Evolutionary conservation across 345 rosid genomes (phyloP).

Genomic region (Euclidium syriacum): DNA sequence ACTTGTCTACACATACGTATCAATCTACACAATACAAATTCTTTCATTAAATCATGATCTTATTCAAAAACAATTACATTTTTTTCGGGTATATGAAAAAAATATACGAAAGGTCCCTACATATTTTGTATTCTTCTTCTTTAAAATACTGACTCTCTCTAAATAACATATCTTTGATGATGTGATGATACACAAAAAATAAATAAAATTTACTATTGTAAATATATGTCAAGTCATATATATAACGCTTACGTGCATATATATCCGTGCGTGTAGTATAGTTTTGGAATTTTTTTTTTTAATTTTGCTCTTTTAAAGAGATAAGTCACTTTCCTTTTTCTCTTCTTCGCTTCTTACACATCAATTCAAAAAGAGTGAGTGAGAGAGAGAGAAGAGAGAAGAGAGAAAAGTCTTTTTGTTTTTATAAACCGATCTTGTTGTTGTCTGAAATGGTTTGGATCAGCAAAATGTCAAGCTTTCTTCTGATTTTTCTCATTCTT

Average conservation of each 20-base stretch:
- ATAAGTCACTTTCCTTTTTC: slow-evolving; percentile 11
- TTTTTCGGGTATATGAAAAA: not conserved
- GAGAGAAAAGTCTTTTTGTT: slow-evolving; percentile 19
- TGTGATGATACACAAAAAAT: slow-evolving; percentile 24
- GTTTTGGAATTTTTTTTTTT: slow-evolving; percentile 8
- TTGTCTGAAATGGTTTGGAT: slow-evolving; percentile 31
- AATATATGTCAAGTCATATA: slow-evolving; percentile 21
- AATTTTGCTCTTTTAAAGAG: slow-evolving; percentile 1
- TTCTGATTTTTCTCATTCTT: slow-evolving; percentile 42
- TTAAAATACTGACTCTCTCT: slow-evolving; percentile 15
- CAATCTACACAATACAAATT: slow-evolving; percentile 9
- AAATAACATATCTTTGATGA: slow-evolving; percentile 17
- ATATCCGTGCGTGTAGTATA: slow-evolving; percentile 18
- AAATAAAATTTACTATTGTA: not conserved
- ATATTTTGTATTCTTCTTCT: slow-evolving; percentile 22
- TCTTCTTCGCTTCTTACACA: slow-evolving; percentile 18
- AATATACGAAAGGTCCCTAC: slow-evolving; percentile 6
- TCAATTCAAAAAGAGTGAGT: not conserved
- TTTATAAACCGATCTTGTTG: slow-evolving; percentile 12
- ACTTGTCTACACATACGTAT: slow-evolving; percentile 10
- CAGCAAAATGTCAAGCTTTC: slow-evolving; percentile 30
- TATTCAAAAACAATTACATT: not conserved
- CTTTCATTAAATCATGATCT: not conserved
- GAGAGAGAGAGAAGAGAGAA: not conserved
- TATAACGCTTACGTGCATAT: slow-evolving; percentile 12